A percentile compares a stretch with the other conserved stretches of the same genome.
Conservation (phyloP, 2,329 filamentous ascomycete species). For the Aureobasidium pullulans region DNA sequence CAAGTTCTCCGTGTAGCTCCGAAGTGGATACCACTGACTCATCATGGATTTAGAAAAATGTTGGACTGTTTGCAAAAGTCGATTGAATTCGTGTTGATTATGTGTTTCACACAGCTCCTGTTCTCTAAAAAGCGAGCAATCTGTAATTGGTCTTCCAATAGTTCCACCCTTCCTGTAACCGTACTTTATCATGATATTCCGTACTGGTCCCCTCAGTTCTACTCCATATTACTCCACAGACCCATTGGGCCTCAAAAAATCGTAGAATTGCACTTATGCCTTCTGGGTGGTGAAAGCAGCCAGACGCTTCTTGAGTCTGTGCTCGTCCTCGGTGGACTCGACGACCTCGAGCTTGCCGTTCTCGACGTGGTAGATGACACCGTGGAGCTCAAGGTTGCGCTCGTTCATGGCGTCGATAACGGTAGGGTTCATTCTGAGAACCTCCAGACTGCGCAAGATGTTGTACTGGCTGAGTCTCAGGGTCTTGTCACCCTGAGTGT, state of each 20-base stretch:
- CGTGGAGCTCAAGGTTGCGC: constrained; percentile 66
- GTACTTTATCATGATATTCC: not conserved
- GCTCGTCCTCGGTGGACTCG: constrained; percentile 31
- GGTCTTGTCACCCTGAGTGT: constrained; percentile 41
- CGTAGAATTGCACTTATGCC: not conserved
- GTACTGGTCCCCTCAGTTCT: not conserved
- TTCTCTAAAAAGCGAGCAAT: not conserved
- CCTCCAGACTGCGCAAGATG: constrained; percentile 60
- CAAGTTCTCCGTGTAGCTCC: not conserved
- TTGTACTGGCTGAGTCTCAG: constrained; percentile 68
- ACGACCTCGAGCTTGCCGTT: constrained; percentile 49
- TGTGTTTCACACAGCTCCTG: not conserved
- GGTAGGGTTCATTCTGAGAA: constrained; percentile 60
- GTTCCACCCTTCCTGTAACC: not conserved
- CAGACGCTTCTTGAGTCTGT: constrained; percentile 16
- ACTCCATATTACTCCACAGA: constrained; percentile 2
- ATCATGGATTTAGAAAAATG: not conserved
- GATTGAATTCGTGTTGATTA: constrained; percentile 2
- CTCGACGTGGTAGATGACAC: constrained; percentile 64
- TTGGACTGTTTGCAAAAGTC: not conserved
- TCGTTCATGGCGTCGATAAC: constrained; percentile 65
- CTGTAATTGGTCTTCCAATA: not conserved
- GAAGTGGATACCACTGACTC: not conserved
- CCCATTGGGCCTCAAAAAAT: not conserved
- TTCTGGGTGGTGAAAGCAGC: constrained; percentile 15